Evolutionary conservation across 1,284 basidiomycete species (phyloP).

Genomic region (Cutaneotrichosporon arboriforme): DNA sequence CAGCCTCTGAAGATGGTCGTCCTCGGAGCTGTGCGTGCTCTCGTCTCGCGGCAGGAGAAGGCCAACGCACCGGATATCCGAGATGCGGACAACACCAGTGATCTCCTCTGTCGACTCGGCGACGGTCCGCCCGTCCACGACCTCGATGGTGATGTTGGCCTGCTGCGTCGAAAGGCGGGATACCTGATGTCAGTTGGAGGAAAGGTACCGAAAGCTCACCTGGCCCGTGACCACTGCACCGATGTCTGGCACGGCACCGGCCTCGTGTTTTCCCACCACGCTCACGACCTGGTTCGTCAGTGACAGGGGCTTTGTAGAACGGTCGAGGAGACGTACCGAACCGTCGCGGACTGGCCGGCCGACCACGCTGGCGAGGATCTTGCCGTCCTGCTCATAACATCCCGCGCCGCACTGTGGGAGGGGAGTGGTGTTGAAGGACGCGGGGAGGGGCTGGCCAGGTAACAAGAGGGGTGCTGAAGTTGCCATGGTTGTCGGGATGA

Average conservation of each 20-base stretch:
- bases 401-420: constrained; percentile 61
- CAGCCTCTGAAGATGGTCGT: no score
- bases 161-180: constrained; percentile 82
- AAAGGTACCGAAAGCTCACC: not conserved
- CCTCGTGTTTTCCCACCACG: constrained; percentile 44
- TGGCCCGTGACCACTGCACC: constrained; percentile 38
- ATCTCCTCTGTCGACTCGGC: constrained; percentile 82
- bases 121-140: constrained; percentile 84
- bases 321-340: constrained; percentile 52
- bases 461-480: constrained; percentile 51
- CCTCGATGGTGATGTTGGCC: constrained; percentile 78
- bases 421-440: constrained; percentile 55
- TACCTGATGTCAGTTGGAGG: constrained; percentile 46
- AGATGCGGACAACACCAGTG: constrained; percentile 79
- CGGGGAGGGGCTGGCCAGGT: constrained; percentile 73
- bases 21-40: no score
- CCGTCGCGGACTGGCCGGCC: constrained; percentile 62
- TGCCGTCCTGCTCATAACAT: constrained; percentile 61
- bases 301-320: not conserved
- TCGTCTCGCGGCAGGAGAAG: no score
- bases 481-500: constrained; percentile 4
- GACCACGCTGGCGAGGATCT: constrained; percentile 65
- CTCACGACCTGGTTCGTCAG: constrained; percentile 26
- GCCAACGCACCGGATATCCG: constrained; percentile 66
- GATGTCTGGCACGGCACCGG: constrained; percentile 46